Evolutionary conservation across 2,329 filamentous ascomycete genomes (phyloP).

Genomic region (Drechslerella dactyloides): DNA sequence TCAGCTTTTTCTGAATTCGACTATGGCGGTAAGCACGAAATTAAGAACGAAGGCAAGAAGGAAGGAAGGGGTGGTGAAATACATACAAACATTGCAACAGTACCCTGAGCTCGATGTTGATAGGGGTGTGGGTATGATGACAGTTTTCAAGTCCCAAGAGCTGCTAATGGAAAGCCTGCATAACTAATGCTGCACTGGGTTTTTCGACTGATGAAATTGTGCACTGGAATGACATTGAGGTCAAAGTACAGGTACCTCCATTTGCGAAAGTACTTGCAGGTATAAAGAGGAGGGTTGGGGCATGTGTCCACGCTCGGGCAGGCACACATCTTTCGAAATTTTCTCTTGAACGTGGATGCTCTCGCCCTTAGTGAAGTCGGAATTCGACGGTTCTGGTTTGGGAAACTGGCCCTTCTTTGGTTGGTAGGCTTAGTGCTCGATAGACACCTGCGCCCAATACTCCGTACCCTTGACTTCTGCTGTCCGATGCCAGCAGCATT

Average conservation of each 20-base stretch:
- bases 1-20: background rate
- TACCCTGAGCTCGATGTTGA: background rate
- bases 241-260: background rate
- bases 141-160: constrained; percentile 14
- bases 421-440: background rate
- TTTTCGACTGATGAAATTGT: background rate
- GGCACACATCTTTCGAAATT: background rate
- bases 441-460: background rate
- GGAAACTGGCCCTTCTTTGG: background rate
- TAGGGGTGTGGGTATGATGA: constrained; percentile 28
- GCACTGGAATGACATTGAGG: too few relatives aligned
- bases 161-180: background rate
- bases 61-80: background rate
- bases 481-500: too few relatives aligned
- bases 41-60: background rate
- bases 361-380: background rate
- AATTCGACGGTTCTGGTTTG: background rate
- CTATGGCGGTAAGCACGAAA: background rate
- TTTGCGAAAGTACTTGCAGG: background rate
- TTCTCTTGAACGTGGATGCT: background rate
- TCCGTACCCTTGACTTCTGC: background rate
- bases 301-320: constrained; percentile 1
- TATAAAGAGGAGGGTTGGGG: constrained; percentile 4
- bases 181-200: too few relatives aligned
- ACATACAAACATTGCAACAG: background rate